Evolutionary conservation across 1,284 basidiomycete species (phyloP), one percentile per base, ranked within the genome.

Genomic region (Boletus smithii): DNA sequence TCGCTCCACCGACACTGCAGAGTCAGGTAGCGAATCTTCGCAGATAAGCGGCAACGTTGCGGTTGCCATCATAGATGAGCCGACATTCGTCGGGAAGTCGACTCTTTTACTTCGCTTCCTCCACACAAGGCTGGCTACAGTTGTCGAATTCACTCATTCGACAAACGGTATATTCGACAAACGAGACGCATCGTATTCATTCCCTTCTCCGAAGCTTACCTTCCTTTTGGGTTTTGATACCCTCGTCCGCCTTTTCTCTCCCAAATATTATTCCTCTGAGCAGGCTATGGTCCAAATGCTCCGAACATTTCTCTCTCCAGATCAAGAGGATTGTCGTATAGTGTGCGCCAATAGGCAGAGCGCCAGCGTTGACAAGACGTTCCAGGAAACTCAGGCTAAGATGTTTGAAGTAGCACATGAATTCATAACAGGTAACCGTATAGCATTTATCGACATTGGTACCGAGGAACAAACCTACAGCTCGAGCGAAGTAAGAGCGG

Each of bases 211-310:
- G 3, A 69, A 77, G 46, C 66, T 91, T 16, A 75, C 77, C 9
- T 92, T 91, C 63, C 68, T 91, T 20, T 72, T 95, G 46, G 95
- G 95, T 8, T 81, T 83, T 45, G 95, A 99, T 62, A 99, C 95
- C 1, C 76, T 98, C 24, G 79, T 85, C 48, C 83, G 95, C 8
- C 78, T 97, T 42, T 85, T 97, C 48, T 79, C 85, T 13, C 78
- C 83, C 1, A 80, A 80, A 31, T 98, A 93, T 67, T 97, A 97
- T 60, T 66, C 68, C 3, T 75, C 77, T 38, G 69, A 73, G 18
- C 61, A 65, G 3, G 63, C 56, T 5, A 91, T 94, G 81, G 57
- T 70, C 36, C 52, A 55, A 5, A 73, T 79, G 8, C 72, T 94
- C 18, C 63, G 61, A n/a, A 67, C 63, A 11, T 88, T 93, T 68